Evolutionary conservation across 768 basidiomycete species (phyloP).

Genomic region (Flagelloscypha sp.): DNA sequence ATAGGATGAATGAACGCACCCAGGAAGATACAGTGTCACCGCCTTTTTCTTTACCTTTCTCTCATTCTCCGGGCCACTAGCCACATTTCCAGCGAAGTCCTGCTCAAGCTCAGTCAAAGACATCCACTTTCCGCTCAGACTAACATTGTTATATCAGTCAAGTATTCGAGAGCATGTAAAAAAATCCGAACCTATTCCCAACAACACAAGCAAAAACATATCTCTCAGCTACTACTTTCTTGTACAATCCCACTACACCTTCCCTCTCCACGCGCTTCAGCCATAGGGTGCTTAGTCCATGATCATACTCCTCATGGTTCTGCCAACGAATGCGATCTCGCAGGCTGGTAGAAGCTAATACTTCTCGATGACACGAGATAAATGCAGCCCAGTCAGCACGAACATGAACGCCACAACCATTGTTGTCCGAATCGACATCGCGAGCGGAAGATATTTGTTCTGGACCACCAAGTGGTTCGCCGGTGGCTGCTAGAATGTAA

Average conservation of each 20-base stretch:
- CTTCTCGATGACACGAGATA: slow-evolving; percentile 26
- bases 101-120: slow-evolving; percentile 63
- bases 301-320: slow-evolving; percentile 62
- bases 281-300: slow-evolving; percentile 66
- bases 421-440: background rate
- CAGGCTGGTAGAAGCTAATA: slow-evolving; percentile 15
- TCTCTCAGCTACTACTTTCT: slow-evolving; percentile 44
- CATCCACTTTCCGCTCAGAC: slow-evolving; percentile 65
- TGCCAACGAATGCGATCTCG: slow-evolving; percentile 49
- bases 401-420: slow-evolving; percentile 13
- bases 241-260: slow-evolving; percentile 31
- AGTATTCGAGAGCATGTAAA: background rate
- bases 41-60: slow-evolving; percentile 11
- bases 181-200: slow-evolving; percentile 47
- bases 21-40: slow-evolving; percentile 57
- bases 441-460: slow-evolving; percentile 1
- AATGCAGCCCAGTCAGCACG: slow-evolving; percentile 65
- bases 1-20: slow-evolving; percentile 30
- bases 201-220: slow-evolving; percentile 67
- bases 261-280: slow-evolving; percentile 34
- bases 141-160: slow-evolving; percentile 19
- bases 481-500: slow-evolving; percentile 63
- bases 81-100: slow-evolving; percentile 49
- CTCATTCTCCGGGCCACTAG: slow-evolving; percentile 3
- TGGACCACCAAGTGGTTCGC: slow-evolving; percentile 56